Conservation (phyloP, 2,329 filamentous ascomycete genomes). For the Dactylellina sp. region DNA sequence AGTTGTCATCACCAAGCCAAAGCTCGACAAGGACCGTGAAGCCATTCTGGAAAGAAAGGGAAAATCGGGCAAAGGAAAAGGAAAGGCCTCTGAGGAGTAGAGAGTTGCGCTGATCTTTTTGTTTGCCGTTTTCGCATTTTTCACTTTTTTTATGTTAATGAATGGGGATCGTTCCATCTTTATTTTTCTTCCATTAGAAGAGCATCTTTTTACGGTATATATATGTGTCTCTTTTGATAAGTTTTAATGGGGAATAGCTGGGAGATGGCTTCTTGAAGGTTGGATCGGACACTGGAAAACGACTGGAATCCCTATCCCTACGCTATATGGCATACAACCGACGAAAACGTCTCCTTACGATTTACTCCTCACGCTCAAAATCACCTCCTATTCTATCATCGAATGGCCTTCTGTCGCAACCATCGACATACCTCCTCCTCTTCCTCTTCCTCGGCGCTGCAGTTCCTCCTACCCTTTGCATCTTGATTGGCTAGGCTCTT, state of each 20-base stretch:
- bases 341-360: conserved; percentile 22
- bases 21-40: conserved; percentile 96
- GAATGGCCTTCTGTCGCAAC: conserved; percentile 5
- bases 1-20: conserved; percentile 98
- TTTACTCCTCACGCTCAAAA: conserved; percentile 1
- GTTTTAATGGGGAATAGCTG: conserved; percentile 46
- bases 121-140: conserved; percentile 20
- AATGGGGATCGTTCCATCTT: conserved; percentile 40
- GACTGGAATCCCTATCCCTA: conserved; percentile 5
- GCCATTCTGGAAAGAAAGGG: conserved; percentile 87
- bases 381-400: conserved; percentile 2
- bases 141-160: conserved; percentile 34
- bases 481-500: conserved; percentile 38
- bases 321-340: conserved; percentile 10
- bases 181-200: conserved; percentile 38
- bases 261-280: conserved; percentile 31
- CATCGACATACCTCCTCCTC: conserved; percentile 12
- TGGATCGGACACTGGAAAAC: conserved; percentile 29
- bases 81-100: conserved; percentile 75
- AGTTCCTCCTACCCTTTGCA: conserved; percentile 31
- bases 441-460: conserved; percentile 11
- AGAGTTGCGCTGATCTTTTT: conserved; percentile 38
- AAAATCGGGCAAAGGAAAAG: conserved; percentile 79
- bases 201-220: conserved; percentile 53
- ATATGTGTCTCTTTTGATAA: conserved; percentile 45